Base-by-base conservation (phyloP, 768 basidiomycete genomes). In the Suillus tomentosus region DNA sequence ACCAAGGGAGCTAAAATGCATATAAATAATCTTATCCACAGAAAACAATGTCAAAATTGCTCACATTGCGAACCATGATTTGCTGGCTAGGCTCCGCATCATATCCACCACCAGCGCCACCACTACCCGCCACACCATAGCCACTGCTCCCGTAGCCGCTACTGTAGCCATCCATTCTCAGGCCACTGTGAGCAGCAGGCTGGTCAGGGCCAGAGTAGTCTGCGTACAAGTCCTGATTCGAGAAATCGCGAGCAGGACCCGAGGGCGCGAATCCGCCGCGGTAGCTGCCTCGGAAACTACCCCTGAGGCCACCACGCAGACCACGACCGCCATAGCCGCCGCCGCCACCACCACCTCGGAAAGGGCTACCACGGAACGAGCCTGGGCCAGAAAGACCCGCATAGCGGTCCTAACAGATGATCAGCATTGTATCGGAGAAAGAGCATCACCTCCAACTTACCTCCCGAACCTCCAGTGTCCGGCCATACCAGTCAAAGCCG, bases 401-500 rank as follows among this genome's bases (percentile, higher is more conserved):
- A 69, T 92, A 95, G 48, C 94, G 93, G 72, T 96, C 94, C 89
- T 94, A 65, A 5, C 36, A 39, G 17, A n/a, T n/a, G 0, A 27
- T 58, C 59, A 47, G 17, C 3, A 17, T 65, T 63, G 19, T 56
- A 22, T 3, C 2, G 43, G 13, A 57, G 54, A 64, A 53, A 14
- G 34, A 62, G 22, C 31, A 17, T 60, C 50, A 50, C 4, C 2
- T 0, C 27, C 65, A 11, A 71, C 82, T 66, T 74, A 93, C 94
- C 85, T 97, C 94, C 68, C 96, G 91, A 42, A 99, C 96, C 81
- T 99, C 96, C 14, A 99, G 87, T 9, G 89, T 87, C 56, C 93
- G 91, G 9, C 96, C 96, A 74, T 96, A 96, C 95, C 96, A 98
- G 66, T 97, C 95, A 70, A 93, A 97, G 36, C 96, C 96, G 64